Evolutionary conservation across 306 rosid genomes (phyloP).

Genomic region (Quercus agrifolia): DNA sequence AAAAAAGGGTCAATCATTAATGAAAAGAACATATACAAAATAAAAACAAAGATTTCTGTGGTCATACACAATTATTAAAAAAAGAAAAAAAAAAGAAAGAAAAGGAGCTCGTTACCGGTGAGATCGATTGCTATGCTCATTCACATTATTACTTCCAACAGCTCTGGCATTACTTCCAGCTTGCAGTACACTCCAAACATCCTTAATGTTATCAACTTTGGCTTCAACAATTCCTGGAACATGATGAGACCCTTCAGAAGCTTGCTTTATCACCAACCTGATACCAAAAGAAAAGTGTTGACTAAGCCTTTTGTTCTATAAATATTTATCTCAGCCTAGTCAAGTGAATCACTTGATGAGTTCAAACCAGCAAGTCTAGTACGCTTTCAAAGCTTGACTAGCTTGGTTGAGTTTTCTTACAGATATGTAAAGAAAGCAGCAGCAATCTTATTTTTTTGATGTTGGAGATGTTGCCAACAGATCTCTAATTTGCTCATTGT

Average conservation of each 20-base stretch:
- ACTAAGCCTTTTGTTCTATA: neutral
- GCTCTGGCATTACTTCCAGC: conserved; percentile 87
- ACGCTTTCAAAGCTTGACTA: conserved; percentile 13
- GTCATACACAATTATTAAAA: neutral
- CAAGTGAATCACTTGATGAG: conserved; percentile 11
- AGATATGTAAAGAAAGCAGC: conserved; percentile 4
- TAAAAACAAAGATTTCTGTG: neutral
- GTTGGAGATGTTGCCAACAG: conserved; percentile 57
- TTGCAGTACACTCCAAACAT: conserved; percentile 73
- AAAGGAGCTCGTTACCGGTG: conserved; percentile 52
- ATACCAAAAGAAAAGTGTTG: neutral
- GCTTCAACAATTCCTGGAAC: conserved; percentile 85
- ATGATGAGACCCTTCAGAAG: conserved; percentile 66
- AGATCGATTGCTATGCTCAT: conserved; percentile 91
- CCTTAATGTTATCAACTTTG: conserved; percentile 53
- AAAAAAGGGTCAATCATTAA: conserved; percentile 18
- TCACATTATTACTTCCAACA: conserved; percentile 79
- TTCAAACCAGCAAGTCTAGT: conserved; percentile 3
- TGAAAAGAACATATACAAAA: neutral
- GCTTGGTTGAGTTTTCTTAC: neutral
- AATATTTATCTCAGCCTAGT: conserved; percentile 17
- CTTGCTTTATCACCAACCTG: conserved; percentile 90
- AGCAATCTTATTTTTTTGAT: conserved; percentile 59
- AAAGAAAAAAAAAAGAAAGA: neutral
- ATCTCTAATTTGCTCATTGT: conserved; percentile 90